Base-by-base conservation (phyloP, 2,329 filamentous ascomycete genomes). In the Claviceps monticola region DNA sequence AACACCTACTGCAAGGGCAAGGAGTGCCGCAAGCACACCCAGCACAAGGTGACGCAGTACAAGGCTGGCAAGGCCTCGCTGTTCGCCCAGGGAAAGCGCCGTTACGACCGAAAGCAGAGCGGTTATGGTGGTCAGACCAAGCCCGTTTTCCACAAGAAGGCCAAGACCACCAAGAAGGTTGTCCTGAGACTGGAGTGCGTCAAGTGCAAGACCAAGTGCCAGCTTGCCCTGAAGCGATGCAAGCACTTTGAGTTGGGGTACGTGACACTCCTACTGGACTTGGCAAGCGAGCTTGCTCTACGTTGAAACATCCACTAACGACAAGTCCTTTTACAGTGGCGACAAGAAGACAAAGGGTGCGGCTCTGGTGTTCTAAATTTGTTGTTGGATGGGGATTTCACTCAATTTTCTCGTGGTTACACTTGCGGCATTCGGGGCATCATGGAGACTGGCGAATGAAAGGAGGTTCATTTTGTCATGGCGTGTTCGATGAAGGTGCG, bases 291-390 rank as follows among this genome's bases (percentile, higher is more conserved):
- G 13, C 38, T 39, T n/a, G 38, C 14, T n/a, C 7, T 4, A 17
- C 6, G 38, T 8, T n/a, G n/a, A 41, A 23, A 49, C 60, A 26
- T 42, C 5, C 17, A 37, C 23, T 47, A 34, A 51, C 29, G 8
- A 23, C 13, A 4, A 9, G 2, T 19, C 3, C 2, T 16, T 36
- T 13, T 21, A 66, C 65, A 95, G 93, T 84, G 93, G 93, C 83
- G 93, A 98, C 86, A 98, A 98, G 90, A 98, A 98, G 88, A 98
- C 93, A 68, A 98, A 98, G 89, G 93, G 93, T 86, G 93, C 93
- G 68, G 93, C 93, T 75, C 84, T 98, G 70, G 93, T 98, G 69
- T 98, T 98, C 83, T 98, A 95, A 84, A 77, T 80, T 74, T 71
- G 67, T 74, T 74, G 68, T 66, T 37, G 45, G 23, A 62, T 65